These are phyloP conservation scores for Spongiforma sp. DNA, from an alignment of 1,284 basidiomycete genomes.

Conservation along the genomic window DNA sequence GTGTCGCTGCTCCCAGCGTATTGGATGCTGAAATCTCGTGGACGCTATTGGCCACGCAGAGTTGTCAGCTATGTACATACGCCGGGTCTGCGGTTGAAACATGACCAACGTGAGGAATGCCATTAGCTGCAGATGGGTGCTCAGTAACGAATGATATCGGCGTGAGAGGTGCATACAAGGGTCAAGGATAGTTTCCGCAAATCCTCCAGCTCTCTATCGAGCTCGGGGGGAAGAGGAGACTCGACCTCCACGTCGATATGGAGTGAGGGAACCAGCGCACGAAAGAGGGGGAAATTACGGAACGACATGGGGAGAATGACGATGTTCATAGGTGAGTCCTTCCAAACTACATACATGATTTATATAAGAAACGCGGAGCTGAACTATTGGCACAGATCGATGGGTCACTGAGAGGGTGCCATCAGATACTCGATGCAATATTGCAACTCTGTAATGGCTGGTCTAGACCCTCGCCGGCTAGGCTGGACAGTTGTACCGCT, in stretches of 20 bases:
- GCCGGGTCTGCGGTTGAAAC: not conserved
- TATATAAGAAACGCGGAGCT: constrained; percentile 18
- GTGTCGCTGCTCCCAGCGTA: constrained; percentile 24
- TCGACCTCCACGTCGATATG: constrained; percentile 6
- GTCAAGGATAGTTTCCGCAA: constrained; percentile 28
- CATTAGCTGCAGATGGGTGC: constrained; percentile 23
- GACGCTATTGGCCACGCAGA: constrained; percentile 17
- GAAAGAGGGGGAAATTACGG: not conserved
- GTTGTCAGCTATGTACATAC: not conserved
- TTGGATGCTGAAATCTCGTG: constrained; percentile 28
- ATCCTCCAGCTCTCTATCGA: constrained; percentile 29
- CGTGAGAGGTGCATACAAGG: constrained; percentile 18
- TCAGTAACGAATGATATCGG: constrained; percentile 3
- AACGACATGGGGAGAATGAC: constrained; percentile 18
- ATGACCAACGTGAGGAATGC: constrained; percentile 32
- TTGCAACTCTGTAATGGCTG: too few species aligned
- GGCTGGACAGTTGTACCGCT: too few species aligned
- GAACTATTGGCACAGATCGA: too few species aligned
- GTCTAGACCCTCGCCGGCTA: too few species aligned
- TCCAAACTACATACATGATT: not conserved
- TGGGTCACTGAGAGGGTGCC: too few species aligned
- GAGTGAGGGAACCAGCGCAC: constrained; percentile 3
- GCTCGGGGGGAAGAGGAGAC: constrained; percentile 13
- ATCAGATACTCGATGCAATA: too few species aligned
- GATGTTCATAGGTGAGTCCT: not conserved